phyloP scores from a whole-genome alignment of 2,329 filamentous ascomycete genomes.

The Fusarium coffeatum region DNA sequence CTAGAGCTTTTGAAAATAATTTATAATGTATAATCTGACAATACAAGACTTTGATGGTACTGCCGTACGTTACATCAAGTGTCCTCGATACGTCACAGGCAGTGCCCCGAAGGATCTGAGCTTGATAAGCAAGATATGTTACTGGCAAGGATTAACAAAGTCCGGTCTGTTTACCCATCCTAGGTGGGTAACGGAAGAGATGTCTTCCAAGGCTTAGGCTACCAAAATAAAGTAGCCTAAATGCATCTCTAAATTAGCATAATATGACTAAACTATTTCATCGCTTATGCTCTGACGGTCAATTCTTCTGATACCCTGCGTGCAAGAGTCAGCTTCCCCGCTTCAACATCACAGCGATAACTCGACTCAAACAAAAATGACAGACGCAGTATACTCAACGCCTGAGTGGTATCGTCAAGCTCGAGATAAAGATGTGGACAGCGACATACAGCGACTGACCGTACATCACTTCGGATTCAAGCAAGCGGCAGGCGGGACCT shows the following conservation, averaged over 20 bases:
- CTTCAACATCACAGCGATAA: neutral
- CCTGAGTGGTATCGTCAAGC: conserved; percentile 23
- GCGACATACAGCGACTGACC: conserved; percentile 9
- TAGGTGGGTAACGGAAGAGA: too few species aligned
- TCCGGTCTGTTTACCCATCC: neutral
- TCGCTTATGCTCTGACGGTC: too few species aligned
- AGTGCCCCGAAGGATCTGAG: neutral
- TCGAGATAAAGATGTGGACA: conserved; percentile 7
- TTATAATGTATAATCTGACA: neutral
- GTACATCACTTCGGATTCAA: conserved; percentile 14
- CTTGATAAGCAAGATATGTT: neutral
- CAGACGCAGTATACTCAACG: neutral
- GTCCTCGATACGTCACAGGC: too few species aligned
- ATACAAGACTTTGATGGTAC: neutral
- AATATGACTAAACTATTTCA: too few species aligned
- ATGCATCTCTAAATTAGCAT: too few species aligned
- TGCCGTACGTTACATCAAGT: neutral
- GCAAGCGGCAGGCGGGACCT: neutral
- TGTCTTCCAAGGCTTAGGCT: too few species aligned
- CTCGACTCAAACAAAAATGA: neutral
- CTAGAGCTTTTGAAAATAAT: neutral
- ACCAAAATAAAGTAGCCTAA: too few species aligned
- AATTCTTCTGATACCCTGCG: too few species aligned
- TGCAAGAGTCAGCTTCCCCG: neutral
- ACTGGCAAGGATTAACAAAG: neutral